A percentile compares a stretch with the other conserved stretches of the same genome.
phyloP scores from a whole-genome alignment of 129 eudicot species.

The Escallonia rubra region DNA sequence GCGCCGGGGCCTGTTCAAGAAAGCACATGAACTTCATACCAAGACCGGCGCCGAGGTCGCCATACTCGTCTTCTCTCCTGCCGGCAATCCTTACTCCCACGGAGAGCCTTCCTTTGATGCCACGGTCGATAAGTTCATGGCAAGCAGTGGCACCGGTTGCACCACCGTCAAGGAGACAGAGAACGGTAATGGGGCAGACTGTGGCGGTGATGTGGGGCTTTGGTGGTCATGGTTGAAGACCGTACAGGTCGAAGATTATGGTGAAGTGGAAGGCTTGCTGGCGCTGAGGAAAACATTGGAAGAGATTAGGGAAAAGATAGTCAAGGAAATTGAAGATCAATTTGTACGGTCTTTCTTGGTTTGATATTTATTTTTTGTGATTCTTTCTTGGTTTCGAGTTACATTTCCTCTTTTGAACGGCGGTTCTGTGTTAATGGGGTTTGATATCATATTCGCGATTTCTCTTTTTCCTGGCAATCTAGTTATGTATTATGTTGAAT shows the following conservation, averaged over 20 bases:
- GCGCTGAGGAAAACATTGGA: background rate
- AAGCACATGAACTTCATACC: slow-evolving; percentile 6
- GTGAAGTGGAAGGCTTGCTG: background rate
- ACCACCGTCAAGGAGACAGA: background rate
- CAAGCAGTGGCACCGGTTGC: background rate
- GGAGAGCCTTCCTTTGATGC: slow-evolving; percentile 1
- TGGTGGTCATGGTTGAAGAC: background rate
- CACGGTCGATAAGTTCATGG: slow-evolving; percentile 3
- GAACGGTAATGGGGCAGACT: background rate
- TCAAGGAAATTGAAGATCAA: background rate
- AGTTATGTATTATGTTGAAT: too few species aligned
- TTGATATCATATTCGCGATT: too few species aligned
- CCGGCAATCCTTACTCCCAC: background rate
- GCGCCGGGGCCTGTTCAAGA: slow-evolving; percentile 14
- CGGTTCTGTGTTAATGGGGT: too few species aligned
- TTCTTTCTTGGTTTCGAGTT: too few species aligned
- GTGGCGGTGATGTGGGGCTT: background rate
- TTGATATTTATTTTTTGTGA: too few species aligned
- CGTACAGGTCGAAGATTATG: background rate
- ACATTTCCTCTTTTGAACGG: too few species aligned
- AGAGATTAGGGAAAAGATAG: background rate
- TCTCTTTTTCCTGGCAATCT: too few species aligned
- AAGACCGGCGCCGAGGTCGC: background rate
- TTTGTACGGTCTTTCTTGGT: too few species aligned
- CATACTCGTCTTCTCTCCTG: slow-evolving; percentile 2